A percentile compares a stretch with the other conserved stretches of the same genome.
These are phyloP conservation scores for Marchantia paleacea DNA, from an alignment of 225 moss, liverwort and hornwort genomes.

Conservation along the genomic window DNA sequence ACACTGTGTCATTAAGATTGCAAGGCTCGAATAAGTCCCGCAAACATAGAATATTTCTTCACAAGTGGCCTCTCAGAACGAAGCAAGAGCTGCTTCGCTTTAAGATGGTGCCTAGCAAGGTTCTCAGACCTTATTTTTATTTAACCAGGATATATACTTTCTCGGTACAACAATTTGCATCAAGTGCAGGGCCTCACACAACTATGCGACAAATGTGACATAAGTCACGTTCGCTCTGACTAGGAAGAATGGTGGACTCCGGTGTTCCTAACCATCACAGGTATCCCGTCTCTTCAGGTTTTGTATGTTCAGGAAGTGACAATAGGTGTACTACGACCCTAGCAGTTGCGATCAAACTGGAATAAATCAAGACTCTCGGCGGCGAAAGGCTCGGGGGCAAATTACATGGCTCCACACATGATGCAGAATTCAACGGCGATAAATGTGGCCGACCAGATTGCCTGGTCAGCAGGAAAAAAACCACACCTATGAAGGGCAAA, in stretches of 20 bases:
- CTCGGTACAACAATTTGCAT: neutral
- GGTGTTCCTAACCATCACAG: neutral
- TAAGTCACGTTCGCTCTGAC: neutral
- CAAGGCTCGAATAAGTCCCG: constrained; percentile 41
- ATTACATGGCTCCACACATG: neutral
- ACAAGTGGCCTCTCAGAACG: constrained; percentile 3
- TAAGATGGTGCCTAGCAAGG: constrained; percentile 10
- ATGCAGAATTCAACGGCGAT: too few relatives aligned
- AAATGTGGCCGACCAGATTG: too few relatives aligned
- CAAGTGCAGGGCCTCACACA: neutral
- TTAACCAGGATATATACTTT: too few relatives aligned
- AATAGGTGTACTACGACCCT: neutral
- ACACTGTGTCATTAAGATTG: constrained; percentile 78
- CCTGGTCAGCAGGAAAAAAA: too few relatives aligned
- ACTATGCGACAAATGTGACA: neutral
- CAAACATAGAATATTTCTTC: constrained; percentile 12
- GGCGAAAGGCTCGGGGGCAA: neutral
- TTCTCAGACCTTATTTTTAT: neutral
- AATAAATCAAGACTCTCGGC: neutral
- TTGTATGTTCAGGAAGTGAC: neutral
- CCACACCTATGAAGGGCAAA: too few relatives aligned
- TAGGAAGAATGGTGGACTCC: neutral
- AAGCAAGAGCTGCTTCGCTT: constrained; percentile 11
- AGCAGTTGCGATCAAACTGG: neutral
- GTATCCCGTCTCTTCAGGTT: too few relatives aligned